A percentile compares a stretch with the other conserved stretches of the same genome.
Evolutionary conservation across 2,329 filamentous ascomycete species (phyloP).

Genomic region (Paraconiothyrium sp.): DNA sequence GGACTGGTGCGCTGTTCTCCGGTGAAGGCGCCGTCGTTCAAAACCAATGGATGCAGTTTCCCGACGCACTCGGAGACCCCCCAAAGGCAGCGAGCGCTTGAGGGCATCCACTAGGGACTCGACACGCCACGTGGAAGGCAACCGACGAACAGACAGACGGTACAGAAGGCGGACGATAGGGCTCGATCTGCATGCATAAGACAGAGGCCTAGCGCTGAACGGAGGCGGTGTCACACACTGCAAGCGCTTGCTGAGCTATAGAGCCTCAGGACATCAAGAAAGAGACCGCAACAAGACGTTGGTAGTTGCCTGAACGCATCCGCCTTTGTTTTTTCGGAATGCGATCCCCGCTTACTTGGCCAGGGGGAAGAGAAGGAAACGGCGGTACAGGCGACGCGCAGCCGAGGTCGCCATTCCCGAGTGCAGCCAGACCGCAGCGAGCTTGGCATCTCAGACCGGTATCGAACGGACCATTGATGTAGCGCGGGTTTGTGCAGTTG

Average conservation of each 20-base stretch:
- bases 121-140: slow-evolving; percentile 3
- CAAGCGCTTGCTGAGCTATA: not conserved
- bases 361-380: not conserved
- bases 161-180: not conserved
- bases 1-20: not conserved
- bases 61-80: not conserved
- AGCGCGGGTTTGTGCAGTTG: not conserved
- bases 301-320: not conserved
- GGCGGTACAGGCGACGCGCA: not conserved
- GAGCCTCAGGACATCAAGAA: not conserved
- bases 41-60: not conserved
- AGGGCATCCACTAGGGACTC: not conserved
- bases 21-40: not conserved
- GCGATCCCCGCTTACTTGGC: not conserved
- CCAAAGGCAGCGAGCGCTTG: not conserved
- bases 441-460: not conserved
- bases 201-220: not conserved
- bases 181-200: not conserved
- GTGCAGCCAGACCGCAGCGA: not conserved
- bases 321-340: not conserved
- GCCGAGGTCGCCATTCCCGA: not conserved
- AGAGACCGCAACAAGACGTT: not conserved
- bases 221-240: not conserved
- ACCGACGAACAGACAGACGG: not conserved
- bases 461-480: not conserved